Conservation (phyloP, 805 yeast genomes). For the Yarrowia sp. region DNA sequence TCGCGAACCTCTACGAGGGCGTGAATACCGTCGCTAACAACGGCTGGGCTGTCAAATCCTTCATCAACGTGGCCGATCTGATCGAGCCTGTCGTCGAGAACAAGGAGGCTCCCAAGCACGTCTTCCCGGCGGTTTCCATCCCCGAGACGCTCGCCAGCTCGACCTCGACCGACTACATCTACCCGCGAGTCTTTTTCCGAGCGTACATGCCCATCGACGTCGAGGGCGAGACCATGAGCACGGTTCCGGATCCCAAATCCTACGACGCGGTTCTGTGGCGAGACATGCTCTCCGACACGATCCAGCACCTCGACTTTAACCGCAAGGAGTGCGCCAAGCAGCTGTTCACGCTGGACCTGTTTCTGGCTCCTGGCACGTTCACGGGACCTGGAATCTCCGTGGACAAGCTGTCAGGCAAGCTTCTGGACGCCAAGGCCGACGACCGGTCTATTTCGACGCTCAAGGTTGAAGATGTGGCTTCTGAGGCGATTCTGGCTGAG, state of each 20-base stretch:
- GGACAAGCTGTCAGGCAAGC: constrained; percentile 53
- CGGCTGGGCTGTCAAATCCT: constrained; percentile 34
- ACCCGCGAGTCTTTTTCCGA: constrained; percentile 61
- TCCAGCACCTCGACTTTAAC: constrained; percentile 82
- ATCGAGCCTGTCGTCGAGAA: constrained; percentile 23
- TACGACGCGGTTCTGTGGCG: constrained; percentile 63
- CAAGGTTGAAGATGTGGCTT: constrained; percentile 87
- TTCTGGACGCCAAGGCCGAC: constrained; percentile 5
- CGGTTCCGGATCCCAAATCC: constrained; percentile 56
- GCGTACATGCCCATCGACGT: constrained; percentile 49
- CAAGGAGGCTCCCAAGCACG: constrained; percentile 28
- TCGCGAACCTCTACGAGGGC: background rate
- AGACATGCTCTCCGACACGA: constrained; percentile 71
- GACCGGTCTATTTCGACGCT: constrained; percentile 53
- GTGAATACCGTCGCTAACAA: constrained; percentile 8
- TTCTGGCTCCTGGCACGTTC: constrained; percentile 64
- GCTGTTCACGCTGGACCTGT: constrained; percentile 67
- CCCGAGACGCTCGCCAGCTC: constrained; percentile 31
- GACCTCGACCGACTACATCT: constrained; percentile 46
- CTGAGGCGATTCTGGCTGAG: constrained; percentile 76
- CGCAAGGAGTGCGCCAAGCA: constrained; percentile 84
- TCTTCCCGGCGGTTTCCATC: constrained; percentile 40
- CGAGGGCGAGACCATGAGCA: constrained; percentile 52
- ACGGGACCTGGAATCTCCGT: constrained; percentile 73
- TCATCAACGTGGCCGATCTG: constrained; percentile 30